phyloP scores from a whole-genome alignment of 1,284 basidiomycete genomes.

The Moesziomyces sp. region DNA sequence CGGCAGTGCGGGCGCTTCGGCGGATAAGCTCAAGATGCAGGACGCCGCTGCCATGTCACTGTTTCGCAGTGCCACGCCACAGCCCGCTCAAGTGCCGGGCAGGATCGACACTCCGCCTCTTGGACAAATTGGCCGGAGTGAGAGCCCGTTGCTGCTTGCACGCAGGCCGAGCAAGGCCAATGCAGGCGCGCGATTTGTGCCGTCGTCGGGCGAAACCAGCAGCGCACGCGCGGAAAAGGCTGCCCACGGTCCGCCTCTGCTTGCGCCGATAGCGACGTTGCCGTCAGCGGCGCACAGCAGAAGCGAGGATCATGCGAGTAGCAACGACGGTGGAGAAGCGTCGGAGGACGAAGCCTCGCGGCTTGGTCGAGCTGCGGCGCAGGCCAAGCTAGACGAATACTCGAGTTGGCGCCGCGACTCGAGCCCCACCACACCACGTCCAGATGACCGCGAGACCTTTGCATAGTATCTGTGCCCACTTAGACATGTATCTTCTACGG shows the following conservation, averaged over 20 bases:
- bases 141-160: constrained; percentile 13
- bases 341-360: not conserved
- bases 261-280: constrained; percentile 1
- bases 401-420: constrained; percentile 11
- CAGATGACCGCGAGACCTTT: constrained; percentile 33
- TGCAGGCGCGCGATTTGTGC: no score
- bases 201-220: not conserved
- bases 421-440: constrained; percentile 28
- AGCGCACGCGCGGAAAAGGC: not conserved
- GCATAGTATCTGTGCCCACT: not conserved
- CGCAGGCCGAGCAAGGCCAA: constrained; percentile 1
- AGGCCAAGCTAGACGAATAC: not conserved
- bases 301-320: not conserved
- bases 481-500: not conserved
- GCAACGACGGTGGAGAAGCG: no score
- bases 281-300: not conserved
- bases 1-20: constrained; percentile 1
- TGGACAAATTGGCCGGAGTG: constrained; percentile 1
- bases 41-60: constrained; percentile 45
- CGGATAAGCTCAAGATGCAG: constrained; percentile 37
- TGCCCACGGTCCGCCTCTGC: constrained; percentile 12
- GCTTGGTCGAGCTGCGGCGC: not conserved
- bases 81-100: constrained; percentile 33
- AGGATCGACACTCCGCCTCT: constrained; percentile 38
- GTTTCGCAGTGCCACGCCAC: constrained; percentile 33